Evolutionary conservation across 1,139 yeast genomes (phyloP), one percentile per base, ranked within the genome.

Genomic region (Pichia cactophila): DNA sequence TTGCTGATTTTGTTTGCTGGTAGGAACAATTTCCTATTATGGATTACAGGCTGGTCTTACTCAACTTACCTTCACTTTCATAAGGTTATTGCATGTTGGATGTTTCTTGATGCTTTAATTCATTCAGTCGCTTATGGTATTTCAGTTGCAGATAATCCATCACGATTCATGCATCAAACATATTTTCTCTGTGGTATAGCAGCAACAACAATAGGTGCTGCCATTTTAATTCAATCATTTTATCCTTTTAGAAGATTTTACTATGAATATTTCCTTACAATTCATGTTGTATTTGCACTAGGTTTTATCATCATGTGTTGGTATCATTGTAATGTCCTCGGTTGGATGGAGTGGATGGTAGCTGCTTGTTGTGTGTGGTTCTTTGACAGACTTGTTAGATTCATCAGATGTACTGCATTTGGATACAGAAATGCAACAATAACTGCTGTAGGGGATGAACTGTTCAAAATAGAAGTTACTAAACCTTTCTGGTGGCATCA

Each of bases 1-100:
- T 58, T 73, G 4, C 55, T 75, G 16, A 65, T 75, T 23, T 54
- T 75, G 14, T 74, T 81, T 66, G 86, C 81, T 0, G 85, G 86
- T 6, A 69, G 89, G 54, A 83, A 83, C 61, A 82, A 81, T 60
- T 63, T 82, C 47, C 62, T 83, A 39, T 73, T 78, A 52, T 72
- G 72, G 68, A 47, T 79, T 17, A 80, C 88, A 0, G 78, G 83
- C 29, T 78, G 86, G 80, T 74, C 79, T 43, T 77, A 73, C 56
- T 71, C 81, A 11, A 72, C 81, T 0, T 81, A 78, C 56, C 73
- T 78, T 17, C 70, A 78, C 14, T 75, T 73, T 55, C 88, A 83
- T 60, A 69, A 81, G 54, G 79, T 84, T 82, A 58, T 79, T 4
- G 78, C 84, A 1, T 64, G 85, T 49, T 61, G 74, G n/a, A 64